Percentiles rank a stretch among this genome's conserved stretches.
phyloP scores from a whole-genome alignment of 169 alveolate species.

The Plasmodium yoelii region DNA sequence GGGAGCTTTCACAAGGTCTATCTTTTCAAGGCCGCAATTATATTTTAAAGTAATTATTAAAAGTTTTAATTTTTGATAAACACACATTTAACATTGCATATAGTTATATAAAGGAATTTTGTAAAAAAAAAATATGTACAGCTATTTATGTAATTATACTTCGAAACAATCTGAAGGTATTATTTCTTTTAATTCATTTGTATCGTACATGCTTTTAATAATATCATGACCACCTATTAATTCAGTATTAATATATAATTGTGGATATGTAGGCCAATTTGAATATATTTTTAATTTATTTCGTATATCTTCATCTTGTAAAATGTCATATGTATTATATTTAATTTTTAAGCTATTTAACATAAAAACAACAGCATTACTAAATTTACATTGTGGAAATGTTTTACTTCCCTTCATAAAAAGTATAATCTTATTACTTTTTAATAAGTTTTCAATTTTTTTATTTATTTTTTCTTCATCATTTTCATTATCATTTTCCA shows the following conservation, averaged over 20 bases:
- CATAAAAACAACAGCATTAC: conserved; percentile 85
- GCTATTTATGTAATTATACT: not conserved
- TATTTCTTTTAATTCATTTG: conserved; percentile 68
- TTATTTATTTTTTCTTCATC: not conserved
- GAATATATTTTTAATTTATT: conserved; percentile 91
- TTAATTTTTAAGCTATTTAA: conserved; percentile 79
- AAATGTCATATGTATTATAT: conserved; percentile 88
- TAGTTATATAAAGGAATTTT: not conserved
- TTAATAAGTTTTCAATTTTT: conserved; percentile 70
- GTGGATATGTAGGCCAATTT: conserved; percentile 96
- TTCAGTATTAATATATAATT: conserved; percentile 85
- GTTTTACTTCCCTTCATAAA: conserved; percentile 89
- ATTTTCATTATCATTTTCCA: conserved; percentile 9
- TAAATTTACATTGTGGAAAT: conserved; percentile 86
- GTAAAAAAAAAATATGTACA: not conserved
- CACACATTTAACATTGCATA: not conserved
- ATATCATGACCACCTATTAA: conserved; percentile 88
- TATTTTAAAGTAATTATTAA: not conserved
- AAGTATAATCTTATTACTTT: conserved; percentile 79
- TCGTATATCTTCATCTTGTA: conserved; percentile 89
- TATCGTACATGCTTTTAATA: conserved; percentile 83
- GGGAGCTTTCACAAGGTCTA: not conserved
- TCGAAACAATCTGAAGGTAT: conserved; percentile 78
- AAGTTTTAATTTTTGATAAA: too few relatives aligned
- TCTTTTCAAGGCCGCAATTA: not conserved